Base-by-base conservation (phyloP, 2,329 filamentous ascomycete species). In the Aspergillus bombycis region DNA sequence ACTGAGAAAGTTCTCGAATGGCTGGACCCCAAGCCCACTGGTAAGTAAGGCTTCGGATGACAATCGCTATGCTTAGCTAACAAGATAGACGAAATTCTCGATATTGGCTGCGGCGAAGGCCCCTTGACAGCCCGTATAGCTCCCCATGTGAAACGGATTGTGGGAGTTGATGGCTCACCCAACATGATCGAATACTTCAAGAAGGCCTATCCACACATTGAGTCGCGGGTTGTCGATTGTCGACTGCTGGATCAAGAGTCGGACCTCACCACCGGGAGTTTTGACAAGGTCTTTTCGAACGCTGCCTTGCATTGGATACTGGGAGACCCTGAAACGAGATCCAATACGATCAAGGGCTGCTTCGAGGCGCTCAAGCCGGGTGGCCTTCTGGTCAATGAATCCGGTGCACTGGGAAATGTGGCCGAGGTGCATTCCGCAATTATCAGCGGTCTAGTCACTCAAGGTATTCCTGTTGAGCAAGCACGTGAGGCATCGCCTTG, bases 381-480 rank as follows among this genome's bases (percentile, higher is more conserved):
- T 14, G 89, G 88, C 1, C 71, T 69, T 0, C 88, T 92, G 63
- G 83, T 85, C 11, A 91, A 92, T 69, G 90, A 92, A 75, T 89
- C 89, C 86, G 89, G 90, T 59, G 89, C 89, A 0, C 83, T 88
- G 57, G 90, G 90, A 26, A 91, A 91, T 74, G 83, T 90, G 0
- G 79, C 81, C 1, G 89, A 91, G 75, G 84, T 90, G 68, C 82
- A 86, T 34, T 80, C 85, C 0, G 86, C 86, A 2, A 77, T 91
- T 8, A 76, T 88, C 4, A 79, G 81, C 19, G 84, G 84, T 1
- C 78, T 90, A 1, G 75, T 78, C 2, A 73, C 81, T 19, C 80
- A 83, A 1, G 83, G 86, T 1, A 72, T 88, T 0, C 79, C 85
- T 0, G 67, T 89, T 2, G 70, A 78, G n/a, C 75, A 77, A 11